Percentiles rank a stretch among this genome's conserved stretches.
Evolutionary conservation across 169 alveolate genomes (phyloP).

Genomic region (Plasmodium coatneyi): DNA sequence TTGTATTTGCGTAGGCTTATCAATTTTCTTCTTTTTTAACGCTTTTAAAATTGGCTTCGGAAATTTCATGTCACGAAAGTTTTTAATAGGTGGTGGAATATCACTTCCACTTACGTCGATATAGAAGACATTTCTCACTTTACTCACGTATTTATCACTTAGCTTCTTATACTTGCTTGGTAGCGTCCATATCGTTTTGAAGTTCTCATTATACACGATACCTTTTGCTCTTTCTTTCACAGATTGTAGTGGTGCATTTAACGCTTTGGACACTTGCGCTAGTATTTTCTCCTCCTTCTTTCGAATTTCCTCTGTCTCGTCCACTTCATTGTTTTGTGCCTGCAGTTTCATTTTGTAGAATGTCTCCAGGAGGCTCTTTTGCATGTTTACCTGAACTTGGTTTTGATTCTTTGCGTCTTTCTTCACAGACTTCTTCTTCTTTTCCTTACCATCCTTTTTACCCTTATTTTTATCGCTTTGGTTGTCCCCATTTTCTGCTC

Average conservation of each 20-base stretch:
- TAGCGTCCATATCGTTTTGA: conserved; percentile 79
- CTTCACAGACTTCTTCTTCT: background rate
- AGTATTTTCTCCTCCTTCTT: conserved; percentile 65
- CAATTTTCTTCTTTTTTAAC: conserved; percentile 88
- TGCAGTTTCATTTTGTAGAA: conserved; percentile 40
- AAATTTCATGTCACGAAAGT: conserved; percentile 92
- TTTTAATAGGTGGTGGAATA: conserved; percentile 94
- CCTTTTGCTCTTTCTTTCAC: conserved; percentile 84
- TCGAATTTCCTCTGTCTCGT: conserved; percentile 65
- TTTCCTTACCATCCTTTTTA: conserved; percentile 13
- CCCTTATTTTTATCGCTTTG: background rate
- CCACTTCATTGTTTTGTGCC: conserved; percentile 46
- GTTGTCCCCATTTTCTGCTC: background rate
- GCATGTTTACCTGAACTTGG: conserved; percentile 16
- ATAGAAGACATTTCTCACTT: conserved; percentile 81
- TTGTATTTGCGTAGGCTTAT: conserved; percentile 94
- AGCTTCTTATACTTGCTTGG: conserved; percentile 80
- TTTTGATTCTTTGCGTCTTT: background rate
- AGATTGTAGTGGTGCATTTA: conserved; percentile 77
- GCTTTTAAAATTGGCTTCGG: conserved; percentile 91
- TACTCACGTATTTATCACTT: conserved; percentile 74
- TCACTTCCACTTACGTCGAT: conserved; percentile 91
- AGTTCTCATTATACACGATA: conserved; percentile 61
- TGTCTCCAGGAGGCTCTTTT: conserved; percentile 66
- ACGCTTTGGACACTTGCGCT: conserved; percentile 74